A percentile compares a stretch with the other conserved stretches of the same genome.
Conservation (phyloP, 2,329 filamentous ascomycete genomes). For the Ophiocordyceps camponoti-saundersi region DNA sequence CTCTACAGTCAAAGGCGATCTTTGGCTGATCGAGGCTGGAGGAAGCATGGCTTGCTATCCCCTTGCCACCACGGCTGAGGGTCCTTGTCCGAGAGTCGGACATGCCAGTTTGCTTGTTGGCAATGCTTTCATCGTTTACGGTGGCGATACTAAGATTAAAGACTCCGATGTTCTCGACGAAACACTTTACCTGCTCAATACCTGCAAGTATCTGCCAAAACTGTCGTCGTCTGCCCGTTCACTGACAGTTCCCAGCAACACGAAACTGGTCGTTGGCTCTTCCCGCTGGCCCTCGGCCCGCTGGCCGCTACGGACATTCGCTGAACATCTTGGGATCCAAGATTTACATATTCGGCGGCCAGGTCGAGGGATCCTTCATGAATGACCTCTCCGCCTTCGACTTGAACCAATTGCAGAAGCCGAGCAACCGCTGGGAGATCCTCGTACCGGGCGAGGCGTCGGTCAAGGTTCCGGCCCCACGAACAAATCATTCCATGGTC, state of each 20-base stretch:
- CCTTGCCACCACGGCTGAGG: slow-evolving; percentile 79
- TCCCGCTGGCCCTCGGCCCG: slow-evolving; percentile 68
- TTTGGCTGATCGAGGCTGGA: slow-evolving; percentile 94
- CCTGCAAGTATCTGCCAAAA: slow-evolving; percentile 49
- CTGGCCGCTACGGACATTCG: slow-evolving; percentile 89
- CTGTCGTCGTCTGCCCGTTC: not conserved
- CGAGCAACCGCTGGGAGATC: slow-evolving; percentile 86
- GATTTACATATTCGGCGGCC: slow-evolving; percentile 93
- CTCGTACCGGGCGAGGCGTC: slow-evolving; percentile 50
- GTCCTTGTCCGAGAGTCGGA: slow-evolving; percentile 84
- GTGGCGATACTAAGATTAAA: slow-evolving; percentile 93
- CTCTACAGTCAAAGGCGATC: slow-evolving; percentile 85
- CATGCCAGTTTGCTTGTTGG: slow-evolving; percentile 89
- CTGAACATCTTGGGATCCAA: slow-evolving; percentile 93
- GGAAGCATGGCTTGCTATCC: slow-evolving; percentile 82
- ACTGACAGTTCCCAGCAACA: slow-evolving; percentile 46
- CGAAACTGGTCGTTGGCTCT: slow-evolving; percentile 94
- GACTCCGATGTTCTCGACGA: slow-evolving; percentile 85
- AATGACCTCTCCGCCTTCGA: slow-evolving; percentile 94
- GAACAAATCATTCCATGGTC: slow-evolving; percentile 88
- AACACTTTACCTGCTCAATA: slow-evolving; percentile 91
- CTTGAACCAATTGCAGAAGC: slow-evolving; percentile 80
- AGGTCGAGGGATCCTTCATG: slow-evolving; percentile 96
- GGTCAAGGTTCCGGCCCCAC: slow-evolving; percentile 53
- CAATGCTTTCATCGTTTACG: slow-evolving; percentile 98